Base-by-base conservation (phyloP, 805 yeast species). In the Saccharomycopsis oosterbeekiorum region DNA sequence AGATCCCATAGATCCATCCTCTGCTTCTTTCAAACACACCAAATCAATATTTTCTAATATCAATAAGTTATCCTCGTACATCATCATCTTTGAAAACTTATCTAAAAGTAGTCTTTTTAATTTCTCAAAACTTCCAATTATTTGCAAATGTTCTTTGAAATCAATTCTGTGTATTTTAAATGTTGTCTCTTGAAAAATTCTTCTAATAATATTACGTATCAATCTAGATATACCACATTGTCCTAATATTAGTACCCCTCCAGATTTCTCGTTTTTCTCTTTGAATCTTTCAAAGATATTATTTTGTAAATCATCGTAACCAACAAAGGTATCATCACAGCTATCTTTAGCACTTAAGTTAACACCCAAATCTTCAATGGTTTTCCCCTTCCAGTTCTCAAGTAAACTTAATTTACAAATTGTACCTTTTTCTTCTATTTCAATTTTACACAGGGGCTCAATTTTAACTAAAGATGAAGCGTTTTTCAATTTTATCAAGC, bases 171-270 rank as follows among this genome's bases (percentile, higher is more conserved):
- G 77, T 37, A 84, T 70, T 67, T 76, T 70, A 67, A 78, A 79
- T 12, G 85, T 80, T 42, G 76, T 70, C 1, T 73, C 69, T 1
- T 70, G 58, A 9, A 68, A 62, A 6, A 88, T 68, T 10, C 67
- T 66, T 0, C 73, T 62, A 0, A 77, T 67, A 0, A 87, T 71
- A 15, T 84, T 68, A 1, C 86, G 64, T 1, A 83, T 72, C 0
- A 94, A 75, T 70, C 93, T 93, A 0, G 98, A 98, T 64, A 89
- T 80, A 0, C 97, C 97, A 0, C 88, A 75, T 24, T 84, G 73
- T 0, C 97, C 98, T 66, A 83, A 79, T 0, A 92, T 68, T 59
- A 90, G 73, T 0, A 84, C 74, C 1, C 93, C 89, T 47, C 53
- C 53, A 11, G 53, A 47, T 2, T 12, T 2, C 8, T 78, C 70